Percentiles rank a stretch among this genome's conserved stretches.
Evolutionary conservation across 1,139 yeast species (phyloP).

Genomic region (Yamadazyma dushanensis): DNA sequence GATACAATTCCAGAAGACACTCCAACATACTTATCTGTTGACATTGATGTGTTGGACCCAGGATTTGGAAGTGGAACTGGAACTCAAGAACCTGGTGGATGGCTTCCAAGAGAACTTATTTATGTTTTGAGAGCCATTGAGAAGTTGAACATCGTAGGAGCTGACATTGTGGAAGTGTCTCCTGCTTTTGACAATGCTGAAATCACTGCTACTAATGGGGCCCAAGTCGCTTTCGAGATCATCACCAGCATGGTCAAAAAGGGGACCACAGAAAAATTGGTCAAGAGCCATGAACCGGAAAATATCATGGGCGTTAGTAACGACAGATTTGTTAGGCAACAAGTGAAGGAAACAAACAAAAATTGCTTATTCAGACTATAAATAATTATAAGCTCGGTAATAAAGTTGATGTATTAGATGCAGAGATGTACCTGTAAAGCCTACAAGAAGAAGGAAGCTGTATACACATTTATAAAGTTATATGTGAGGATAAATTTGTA

Average conservation of each 20-base stretch:
- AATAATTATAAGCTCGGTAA: no score
- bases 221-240: conserved; percentile 71
- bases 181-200: conserved; percentile 76
- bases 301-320: conserved; percentile 4
- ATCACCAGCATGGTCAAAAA: conserved; percentile 72
- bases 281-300: conserved; percentile 4
- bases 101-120: conserved; percentile 74
- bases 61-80: conserved; percentile 84
- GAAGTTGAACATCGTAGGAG: conserved; percentile 65
- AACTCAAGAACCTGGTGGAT: conserved; percentile 81
- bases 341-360: conserved; percentile 9
- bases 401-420: conserved; percentile 14
- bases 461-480: conserved; percentile 11
- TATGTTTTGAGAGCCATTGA: conserved; percentile 61
- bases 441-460: conserved; percentile 11
- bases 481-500: no score
- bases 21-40: conserved; percentile 73
- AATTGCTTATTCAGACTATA: conserved; percentile 5
- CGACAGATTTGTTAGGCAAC: conserved; percentile 2
- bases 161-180: conserved; percentile 75
- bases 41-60: conserved; percentile 74
- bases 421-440: conserved; percentile 16
- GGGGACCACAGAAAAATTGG: conserved; percentile 29
- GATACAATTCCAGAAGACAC: conserved; percentile 50
- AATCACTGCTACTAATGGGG: conserved; percentile 73